phyloP scores from a whole-genome alignment of 2,329 filamentous ascomycete species.

The Ascochyta koolunga region DNA sequence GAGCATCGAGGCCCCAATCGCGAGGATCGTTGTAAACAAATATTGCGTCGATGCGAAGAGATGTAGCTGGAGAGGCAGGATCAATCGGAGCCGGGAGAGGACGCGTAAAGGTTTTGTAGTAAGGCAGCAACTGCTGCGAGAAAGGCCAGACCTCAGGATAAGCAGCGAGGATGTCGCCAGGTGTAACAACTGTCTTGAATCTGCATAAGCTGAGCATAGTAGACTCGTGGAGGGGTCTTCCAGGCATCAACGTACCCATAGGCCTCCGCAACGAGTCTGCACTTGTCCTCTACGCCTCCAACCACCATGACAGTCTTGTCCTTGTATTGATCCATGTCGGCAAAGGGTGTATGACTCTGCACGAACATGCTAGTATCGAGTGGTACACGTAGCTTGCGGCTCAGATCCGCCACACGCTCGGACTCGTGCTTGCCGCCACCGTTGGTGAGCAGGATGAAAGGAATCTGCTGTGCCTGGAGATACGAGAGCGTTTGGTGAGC shows the following conservation, averaged over 20 bases:
- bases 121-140: slow-evolving; percentile 66
- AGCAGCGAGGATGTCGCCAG: slow-evolving; percentile 78
- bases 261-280: slow-evolving; percentile 73
- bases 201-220: slow-evolving; percentile 20
- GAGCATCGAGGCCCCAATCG: slow-evolving; percentile 91
- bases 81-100: slow-evolving; percentile 62
- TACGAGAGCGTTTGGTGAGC: slow-evolving; percentile 75
- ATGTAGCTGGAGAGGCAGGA: slow-evolving; percentile 54
- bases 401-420: slow-evolving; percentile 73
- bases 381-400: slow-evolving; percentile 66
- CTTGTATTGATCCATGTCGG: slow-evolving; percentile 65
- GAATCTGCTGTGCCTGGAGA: slow-evolving; percentile 76
- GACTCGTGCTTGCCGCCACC: slow-evolving; percentile 86
- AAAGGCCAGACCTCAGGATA: slow-evolving; percentile 85
- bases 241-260: slow-evolving; percentile 34
- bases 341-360: slow-evolving; percentile 90
- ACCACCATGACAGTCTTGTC: slow-evolving; percentile 58
- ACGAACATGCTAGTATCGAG: slow-evolving; percentile 75
- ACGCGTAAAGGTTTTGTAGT: slow-evolving; percentile 65
- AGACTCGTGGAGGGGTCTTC: background rate
- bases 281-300: slow-evolving; percentile 60
- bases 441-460: slow-evolving; percentile 95
- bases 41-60: slow-evolving; percentile 83
- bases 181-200: slow-evolving; percentile 75
- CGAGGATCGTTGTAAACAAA: slow-evolving; percentile 95